A percentile compares a stretch with the other conserved stretches of the same genome.
These are phyloP conservation scores for Fusarium incarnatum DNA, from an alignment of 2,329 filamentous ascomycete genomes.

Conservation along the genomic window DNA sequence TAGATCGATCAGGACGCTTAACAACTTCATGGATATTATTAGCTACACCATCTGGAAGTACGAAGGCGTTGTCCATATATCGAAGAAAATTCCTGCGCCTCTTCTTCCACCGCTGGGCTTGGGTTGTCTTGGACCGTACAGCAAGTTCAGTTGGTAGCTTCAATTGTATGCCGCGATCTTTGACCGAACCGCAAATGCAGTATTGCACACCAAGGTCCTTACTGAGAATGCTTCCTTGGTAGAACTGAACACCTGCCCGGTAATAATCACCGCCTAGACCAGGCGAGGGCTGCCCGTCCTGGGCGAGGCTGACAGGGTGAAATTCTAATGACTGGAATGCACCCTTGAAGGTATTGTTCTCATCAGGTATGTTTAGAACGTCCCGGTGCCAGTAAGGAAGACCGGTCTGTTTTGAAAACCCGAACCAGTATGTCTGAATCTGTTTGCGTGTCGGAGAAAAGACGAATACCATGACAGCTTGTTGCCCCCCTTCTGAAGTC, in stretches of 20 bases:
- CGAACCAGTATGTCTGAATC: constrained; percentile 54
- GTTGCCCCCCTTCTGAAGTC: constrained; percentile 35
- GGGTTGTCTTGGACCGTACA: constrained; percentile 43
- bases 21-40: constrained; percentile 43
- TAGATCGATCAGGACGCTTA: constrained; percentile 10
- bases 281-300: constrained; percentile 4
- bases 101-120: constrained; percentile 46
- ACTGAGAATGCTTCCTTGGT: constrained; percentile 59
- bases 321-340: constrained; percentile 47
- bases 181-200: constrained; percentile 50
- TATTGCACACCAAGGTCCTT: constrained; percentile 58
- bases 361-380: constrained; percentile 45
- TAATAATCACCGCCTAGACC: constrained; percentile 50
- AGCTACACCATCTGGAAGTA: constrained; percentile 53
- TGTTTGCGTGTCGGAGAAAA: constrained; percentile 50
- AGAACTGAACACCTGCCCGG: constrained; percentile 56
- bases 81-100: constrained; percentile 47
- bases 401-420: constrained; percentile 30
- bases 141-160: constrained; percentile 46
- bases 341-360: constrained; percentile 1
- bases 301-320: constrained; percentile 43
- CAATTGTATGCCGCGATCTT: constrained; percentile 43
- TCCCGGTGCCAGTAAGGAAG: constrained; percentile 56
- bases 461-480: constrained; percentile 50
- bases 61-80: constrained; percentile 49